These are phyloP conservation scores for Claviceps sp. DNA, from an alignment of 2,329 filamentous ascomycete genomes.

Conservation along the genomic window DNA sequence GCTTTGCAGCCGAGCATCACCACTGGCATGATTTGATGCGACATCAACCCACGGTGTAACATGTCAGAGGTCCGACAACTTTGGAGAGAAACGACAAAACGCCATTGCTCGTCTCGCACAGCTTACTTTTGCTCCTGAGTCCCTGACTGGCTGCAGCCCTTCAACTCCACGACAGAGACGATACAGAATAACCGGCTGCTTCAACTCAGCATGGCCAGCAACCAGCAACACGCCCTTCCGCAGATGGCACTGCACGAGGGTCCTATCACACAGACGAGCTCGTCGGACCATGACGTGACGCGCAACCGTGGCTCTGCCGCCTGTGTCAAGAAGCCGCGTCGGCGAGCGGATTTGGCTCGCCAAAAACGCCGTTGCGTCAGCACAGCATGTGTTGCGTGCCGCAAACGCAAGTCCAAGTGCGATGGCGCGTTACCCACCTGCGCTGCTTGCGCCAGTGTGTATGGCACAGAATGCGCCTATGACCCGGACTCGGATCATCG, in stretches of 20 bases:
- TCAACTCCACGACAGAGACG: not conserved
- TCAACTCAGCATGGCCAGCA: constrained; percentile 1
- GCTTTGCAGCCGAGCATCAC: not conserved
- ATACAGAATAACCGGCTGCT: not conserved
- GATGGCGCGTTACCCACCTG: constrained; percentile 86
- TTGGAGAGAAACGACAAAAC: not conserved
- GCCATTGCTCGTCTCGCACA: not conserved
- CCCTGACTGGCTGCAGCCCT: not conserved
- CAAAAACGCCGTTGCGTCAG: constrained; percentile 68
- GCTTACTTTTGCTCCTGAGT: not conserved
- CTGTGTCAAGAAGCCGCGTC: constrained; percentile 32
- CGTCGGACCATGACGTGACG: not conserved
- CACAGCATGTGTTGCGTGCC: constrained; percentile 72
- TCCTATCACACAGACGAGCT: not conserved
- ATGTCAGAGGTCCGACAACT: not conserved
- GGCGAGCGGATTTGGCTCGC: constrained; percentile 30
- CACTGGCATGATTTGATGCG: constrained; percentile 4
- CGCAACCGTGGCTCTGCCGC: constrained; percentile 6
- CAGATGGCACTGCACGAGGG: not conserved
- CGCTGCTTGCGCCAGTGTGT: constrained; percentile 91
- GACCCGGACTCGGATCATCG: constrained; percentile 94
- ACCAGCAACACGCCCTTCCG: not conserved
- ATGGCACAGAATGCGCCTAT: constrained; percentile 82
- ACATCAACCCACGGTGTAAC: not conserved
- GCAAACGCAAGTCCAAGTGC: constrained; percentile 73